A percentile compares a stretch with the other conserved stretches of the same genome.
phyloP scores from a whole-genome alignment of 2,329 filamentous ascomycete species.

The Eutypella sp. region DNA sequence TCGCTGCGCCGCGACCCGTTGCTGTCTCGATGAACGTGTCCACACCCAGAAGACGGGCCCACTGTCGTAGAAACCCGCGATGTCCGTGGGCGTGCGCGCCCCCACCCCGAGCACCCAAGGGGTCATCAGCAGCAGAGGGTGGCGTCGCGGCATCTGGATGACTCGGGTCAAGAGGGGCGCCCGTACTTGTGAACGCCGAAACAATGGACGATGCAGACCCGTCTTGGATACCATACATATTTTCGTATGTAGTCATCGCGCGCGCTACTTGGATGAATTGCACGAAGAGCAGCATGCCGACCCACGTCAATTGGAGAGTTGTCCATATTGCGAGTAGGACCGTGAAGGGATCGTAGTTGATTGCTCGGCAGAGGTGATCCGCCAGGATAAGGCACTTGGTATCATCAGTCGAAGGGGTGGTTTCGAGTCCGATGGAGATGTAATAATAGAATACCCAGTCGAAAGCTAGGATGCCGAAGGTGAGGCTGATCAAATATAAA shows the following conservation, averaged over 20 bases:
- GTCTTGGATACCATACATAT: constrained; percentile 77
- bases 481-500: constrained; percentile 76
- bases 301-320: constrained; percentile 83
- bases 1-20: constrained; percentile 70
- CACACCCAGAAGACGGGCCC: constrained; percentile 80
- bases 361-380: constrained; percentile 66
- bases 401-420: constrained; percentile 43
- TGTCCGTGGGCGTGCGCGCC: constrained; percentile 46
- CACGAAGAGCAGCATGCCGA: constrained; percentile 93
- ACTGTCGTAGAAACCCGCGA: constrained; percentile 67
- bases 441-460: constrained; percentile 71
- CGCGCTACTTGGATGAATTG: constrained; percentile 89
- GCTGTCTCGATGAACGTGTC: constrained; percentile 94
- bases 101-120: constrained; percentile 32
- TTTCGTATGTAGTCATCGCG: constrained; percentile 94
- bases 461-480: constrained; percentile 67
- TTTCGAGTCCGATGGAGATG: constrained; percentile 50
- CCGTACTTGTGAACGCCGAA: constrained; percentile 73
- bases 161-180: constrained; percentile 62
- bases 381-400: constrained; percentile 76
- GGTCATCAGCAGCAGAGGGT: constrained; percentile 36
- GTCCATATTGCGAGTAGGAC: constrained; percentile 76
- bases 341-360: constrained; percentile 80
- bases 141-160: constrained; percentile 55
- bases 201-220: constrained; percentile 51